Conservation (phyloP, 805 yeast species). For the Metschnikowia baotianmanensis region DNA sequence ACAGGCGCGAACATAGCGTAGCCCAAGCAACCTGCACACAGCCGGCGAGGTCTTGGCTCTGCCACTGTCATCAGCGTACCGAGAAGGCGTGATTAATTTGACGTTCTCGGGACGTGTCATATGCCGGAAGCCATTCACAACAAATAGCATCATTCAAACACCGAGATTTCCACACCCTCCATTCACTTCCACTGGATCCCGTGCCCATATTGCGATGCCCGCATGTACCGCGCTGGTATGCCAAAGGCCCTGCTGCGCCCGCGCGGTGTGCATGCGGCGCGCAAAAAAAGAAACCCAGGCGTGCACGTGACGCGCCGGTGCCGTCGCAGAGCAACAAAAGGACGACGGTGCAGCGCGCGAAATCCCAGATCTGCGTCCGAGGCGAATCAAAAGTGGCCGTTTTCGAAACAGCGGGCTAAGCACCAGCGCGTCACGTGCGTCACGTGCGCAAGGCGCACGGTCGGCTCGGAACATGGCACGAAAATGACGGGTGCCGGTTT, state of each 20-base stretch:
- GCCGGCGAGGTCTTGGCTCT: not conserved
- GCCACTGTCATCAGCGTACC: not conserved
- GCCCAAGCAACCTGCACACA: not conserved
- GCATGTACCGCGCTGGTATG: no score
- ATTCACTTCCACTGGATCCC: no score
- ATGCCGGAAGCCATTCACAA: no score
- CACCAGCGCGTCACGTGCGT: no score
- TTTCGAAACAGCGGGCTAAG: no score
- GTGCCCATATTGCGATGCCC: no score
- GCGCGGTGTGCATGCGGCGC: constrained; percentile 2
- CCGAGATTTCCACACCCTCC: no score
- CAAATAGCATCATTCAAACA: no score
- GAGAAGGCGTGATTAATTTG: not conserved
- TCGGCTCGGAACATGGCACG: constrained; percentile 3
- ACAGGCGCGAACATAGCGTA: constrained; percentile 4
- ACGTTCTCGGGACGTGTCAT: not conserved
- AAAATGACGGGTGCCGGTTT: no score
- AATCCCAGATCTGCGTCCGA: constrained; percentile 2
- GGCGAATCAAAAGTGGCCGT: constrained; percentile 1
- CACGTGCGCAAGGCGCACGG: constrained; percentile 12
- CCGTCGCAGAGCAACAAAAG: constrained; percentile 4
- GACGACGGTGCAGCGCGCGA: constrained; percentile 6
- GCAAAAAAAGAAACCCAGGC: constrained; percentile 6
- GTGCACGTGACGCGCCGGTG: constrained; percentile 7
- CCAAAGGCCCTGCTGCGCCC: constrained; percentile 5